Evolutionary conservation across 306 rosid species (phyloP), one percentile per base, ranked within the genome.

Genomic region (Prunus mongolica): DNA sequence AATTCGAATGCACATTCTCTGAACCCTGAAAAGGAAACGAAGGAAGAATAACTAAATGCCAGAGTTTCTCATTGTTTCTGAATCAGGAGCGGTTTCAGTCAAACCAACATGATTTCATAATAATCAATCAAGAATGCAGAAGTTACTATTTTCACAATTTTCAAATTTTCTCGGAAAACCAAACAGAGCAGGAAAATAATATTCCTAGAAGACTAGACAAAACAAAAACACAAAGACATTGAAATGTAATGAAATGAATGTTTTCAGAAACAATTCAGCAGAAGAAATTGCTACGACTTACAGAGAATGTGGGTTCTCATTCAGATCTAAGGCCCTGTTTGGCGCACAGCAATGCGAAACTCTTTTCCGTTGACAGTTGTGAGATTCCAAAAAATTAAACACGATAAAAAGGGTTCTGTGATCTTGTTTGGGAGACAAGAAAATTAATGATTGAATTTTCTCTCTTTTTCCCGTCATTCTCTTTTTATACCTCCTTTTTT

Each of bases 301-400:
- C 72, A 50, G 72, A 75, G 82, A 82, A 69, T 77, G 65, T 30
- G 75, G 81, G 41, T 68, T 63, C 72, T 64, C 72, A 80, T 82
- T 82, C 84, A 84, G 90, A 88, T 86, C 93, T 88, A 67, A 69
- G 80, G 61, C 49, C 20, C 19, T 11, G 20, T 62, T 76, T 61
- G 85, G 76, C 79, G 75, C 67, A 83, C 79, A 71, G 46, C 61
- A 46, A 58, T 64, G 78, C 22, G 50, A n/a, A 22, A 50, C 45
- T 45, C 61, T n/a, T 19, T 15, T 51, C 24, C 14, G 41, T 8
- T 22, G 67, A 44, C 55, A 72, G 66, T 71, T 41, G 55, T 56
- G 55, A 56, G 66, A 72, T 56, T 72, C 75, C 55, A 1, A 56
- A 41, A 12, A 18, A 6, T 20, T 38, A 20, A 56, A 38, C 57